Base-by-base conservation (phyloP, 495 filamentous ascomycete genomes). In the Hypoxylon rickii region DNA sequence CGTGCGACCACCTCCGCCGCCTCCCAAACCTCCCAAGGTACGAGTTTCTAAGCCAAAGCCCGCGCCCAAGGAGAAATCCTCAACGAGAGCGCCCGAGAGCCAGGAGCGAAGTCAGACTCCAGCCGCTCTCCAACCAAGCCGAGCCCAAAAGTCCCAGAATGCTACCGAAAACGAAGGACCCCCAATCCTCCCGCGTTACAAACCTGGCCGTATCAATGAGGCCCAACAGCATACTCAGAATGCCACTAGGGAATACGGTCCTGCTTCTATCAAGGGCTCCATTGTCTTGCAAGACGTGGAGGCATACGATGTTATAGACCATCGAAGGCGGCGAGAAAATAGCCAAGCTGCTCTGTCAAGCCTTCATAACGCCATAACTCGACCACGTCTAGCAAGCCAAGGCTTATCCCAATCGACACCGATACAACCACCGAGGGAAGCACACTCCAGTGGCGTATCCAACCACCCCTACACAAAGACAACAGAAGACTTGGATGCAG, bases 1-100 rank as follows among this genome's bases (percentile, higher is more conserved):
- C 19, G 65, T 75, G 38, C 72, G 74, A 31, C 59, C 33, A 16
- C 67, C 38, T 12, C 47, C 41, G 26, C 59, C 54, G 57, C 66
- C 39, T 39, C 63, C 22, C 41, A 20, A 51, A 34, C 36, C 17
- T 8, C 60, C 67, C 6, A 47, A 57, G 12, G 24, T 29, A 29
- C 36, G 37, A 34, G 22, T 34, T 17, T 32, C 44, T 7, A 63
- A 54, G 18, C 59, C 44, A 17, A 55, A 47, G 15, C 16, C 33
- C 7, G 22, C 24, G 26, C 42, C 20, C 6, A 43, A 52, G 32
- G 15, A 2, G 2, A 39, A 24, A 16, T 4, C 42, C 11, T 8
- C 41, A 10, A 20, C 17, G 8, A 13, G 11, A 34, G 12, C 52
- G 1, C n/a, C n/a, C n/a, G 13, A 38, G 1, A 22, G 40, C n/a